Percentiles rank a stretch among this genome's conserved stretches.
Evolutionary conservation across 2,329 filamentous ascomycete genomes (phyloP).

Genomic region (Cladophialophora carrionii): DNA sequence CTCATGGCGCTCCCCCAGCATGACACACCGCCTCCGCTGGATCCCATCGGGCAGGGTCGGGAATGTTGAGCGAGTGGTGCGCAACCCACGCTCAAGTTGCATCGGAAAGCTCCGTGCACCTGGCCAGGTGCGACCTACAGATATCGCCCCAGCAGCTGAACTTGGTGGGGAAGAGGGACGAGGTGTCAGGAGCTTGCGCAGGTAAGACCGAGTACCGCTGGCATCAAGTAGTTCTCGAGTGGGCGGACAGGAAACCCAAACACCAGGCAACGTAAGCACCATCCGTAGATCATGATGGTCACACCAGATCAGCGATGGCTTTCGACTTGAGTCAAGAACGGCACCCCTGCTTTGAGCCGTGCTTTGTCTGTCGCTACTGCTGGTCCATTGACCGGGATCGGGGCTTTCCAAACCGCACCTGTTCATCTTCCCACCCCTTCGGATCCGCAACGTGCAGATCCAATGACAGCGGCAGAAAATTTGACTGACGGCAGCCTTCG

Average conservation of each 20-base stretch:
- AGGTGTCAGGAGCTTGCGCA: not conserved
- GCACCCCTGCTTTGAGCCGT: not conserved
- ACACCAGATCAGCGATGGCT: not conserved
- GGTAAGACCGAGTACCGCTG: not conserved
- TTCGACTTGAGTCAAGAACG: not conserved
- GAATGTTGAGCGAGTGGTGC: not conserved
- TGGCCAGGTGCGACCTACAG: not conserved
- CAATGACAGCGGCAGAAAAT: constrained; percentile 9
- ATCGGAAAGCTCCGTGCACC: not conserved
- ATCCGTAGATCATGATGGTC: not conserved
- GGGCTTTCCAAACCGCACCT: not conserved
- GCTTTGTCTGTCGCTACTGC: constrained; percentile 1
- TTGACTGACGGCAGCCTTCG: constrained; percentile 3
- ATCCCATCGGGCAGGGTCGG: not conserved
- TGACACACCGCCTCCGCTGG: not conserved
- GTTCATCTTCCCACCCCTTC: constrained; percentile 1
- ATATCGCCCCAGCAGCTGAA: not conserved
- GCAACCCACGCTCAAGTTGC: not conserved
- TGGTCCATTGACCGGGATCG: not conserved
- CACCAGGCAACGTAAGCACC: not conserved
- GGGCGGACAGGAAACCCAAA: not conserved
- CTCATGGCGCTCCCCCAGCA: not conserved
- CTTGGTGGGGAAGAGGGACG: not conserved
- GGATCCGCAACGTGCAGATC: not conserved
- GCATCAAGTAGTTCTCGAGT: not conserved